Evolutionary conservation across 192 early-diverging fungal genomes (phyloP), one percentile per base, ranked within the genome.

Genomic region (Linnemannia exigua): DNA sequence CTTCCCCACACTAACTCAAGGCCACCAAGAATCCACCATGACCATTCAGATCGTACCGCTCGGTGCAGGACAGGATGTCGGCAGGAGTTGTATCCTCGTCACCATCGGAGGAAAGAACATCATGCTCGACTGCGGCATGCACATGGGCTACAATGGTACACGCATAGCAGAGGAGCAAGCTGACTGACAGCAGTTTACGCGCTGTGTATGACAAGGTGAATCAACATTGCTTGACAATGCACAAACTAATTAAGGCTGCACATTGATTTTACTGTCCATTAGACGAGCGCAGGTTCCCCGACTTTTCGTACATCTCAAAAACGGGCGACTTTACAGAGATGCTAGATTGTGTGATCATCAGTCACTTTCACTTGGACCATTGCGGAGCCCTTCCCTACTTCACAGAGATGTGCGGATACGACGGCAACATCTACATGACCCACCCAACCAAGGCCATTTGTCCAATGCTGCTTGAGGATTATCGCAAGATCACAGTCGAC

Each of bases 331-430:
- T 95, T 81, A 97, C 95, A 47, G 92, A 91, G 28, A 91, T 93
- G 67, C 88, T 99, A 54, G 98, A 99, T 90, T 94, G 94, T 76
- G 93, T 99, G 22, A 95, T 99, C 72, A 97, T 99, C 33, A 95
- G 94, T 47, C 98, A 99, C 84, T 99, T 99, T 81, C 98, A 99
- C 80, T 92, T 99, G 67, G 98, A 99, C 91, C 98, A 99, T 89
- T 99, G 98, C 85, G 98, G 98, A 9, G 97, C 98, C 1, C 87
- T 99, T 19, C 97, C 98, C 0, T 96, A 95, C 84, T 98, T 99
- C 79, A 99, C 97, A 17, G 98, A 99, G 88, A 94, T 96, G 88
- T 94, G 93, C 87, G 97, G 97, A 3, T 99, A 98, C 87, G 93
- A 95, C 70, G 98, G 98, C 11, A 97, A 97, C 8, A 96, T 99